phyloP scores from a whole-genome alignment of 805 yeast species.

The Kodamaea hsintzibuensis region DNA sequence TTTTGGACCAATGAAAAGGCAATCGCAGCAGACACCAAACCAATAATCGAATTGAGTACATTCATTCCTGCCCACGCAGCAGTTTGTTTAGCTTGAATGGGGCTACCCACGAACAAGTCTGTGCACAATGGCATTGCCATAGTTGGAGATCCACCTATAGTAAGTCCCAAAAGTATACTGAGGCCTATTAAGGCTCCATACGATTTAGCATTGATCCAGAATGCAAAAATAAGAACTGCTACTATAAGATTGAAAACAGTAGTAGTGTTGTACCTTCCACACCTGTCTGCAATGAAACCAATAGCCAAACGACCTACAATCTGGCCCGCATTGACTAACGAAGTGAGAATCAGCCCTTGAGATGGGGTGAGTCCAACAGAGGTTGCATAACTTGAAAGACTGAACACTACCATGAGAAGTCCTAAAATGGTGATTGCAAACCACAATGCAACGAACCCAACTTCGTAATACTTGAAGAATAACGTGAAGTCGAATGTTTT shows the following conservation, averaged over 20 bases:
- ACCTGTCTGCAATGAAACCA: conserved; percentile 45
- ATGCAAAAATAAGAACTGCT: conserved; percentile 31
- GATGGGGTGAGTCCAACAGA: conserved; percentile 42
- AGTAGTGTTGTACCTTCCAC: conserved; percentile 47
- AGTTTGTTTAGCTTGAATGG: conserved; percentile 23
- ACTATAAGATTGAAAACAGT: conserved; percentile 20
- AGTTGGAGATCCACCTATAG: conserved; percentile 29
- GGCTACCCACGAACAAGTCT: conserved; percentile 8
- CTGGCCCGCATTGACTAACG: conserved; percentile 44
- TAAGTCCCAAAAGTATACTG: conserved; percentile 28
- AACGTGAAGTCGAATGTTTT: conserved; percentile 29
- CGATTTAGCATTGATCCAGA: conserved; percentile 38
- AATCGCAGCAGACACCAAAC: conserved; percentile 53
- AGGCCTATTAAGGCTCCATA: conserved; percentile 34
- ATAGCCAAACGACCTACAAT: conserved; percentile 51
- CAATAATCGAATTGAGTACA: conserved; percentile 27
- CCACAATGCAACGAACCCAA: conserved; percentile 32
- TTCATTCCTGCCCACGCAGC: conserved; percentile 43
- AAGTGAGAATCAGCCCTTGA: conserved; percentile 35
- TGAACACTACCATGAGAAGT: conserved; percentile 34
- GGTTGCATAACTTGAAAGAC: conserved; percentile 39
- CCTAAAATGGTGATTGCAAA: conserved; percentile 38
- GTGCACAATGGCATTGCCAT: conserved; percentile 17
- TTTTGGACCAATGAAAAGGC: conserved; percentile 44
- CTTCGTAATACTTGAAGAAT: conserved; percentile 25